phyloP scores from a whole-genome alignment of 768 basidiomycete genomes.

The Chiua virens region DNA sequence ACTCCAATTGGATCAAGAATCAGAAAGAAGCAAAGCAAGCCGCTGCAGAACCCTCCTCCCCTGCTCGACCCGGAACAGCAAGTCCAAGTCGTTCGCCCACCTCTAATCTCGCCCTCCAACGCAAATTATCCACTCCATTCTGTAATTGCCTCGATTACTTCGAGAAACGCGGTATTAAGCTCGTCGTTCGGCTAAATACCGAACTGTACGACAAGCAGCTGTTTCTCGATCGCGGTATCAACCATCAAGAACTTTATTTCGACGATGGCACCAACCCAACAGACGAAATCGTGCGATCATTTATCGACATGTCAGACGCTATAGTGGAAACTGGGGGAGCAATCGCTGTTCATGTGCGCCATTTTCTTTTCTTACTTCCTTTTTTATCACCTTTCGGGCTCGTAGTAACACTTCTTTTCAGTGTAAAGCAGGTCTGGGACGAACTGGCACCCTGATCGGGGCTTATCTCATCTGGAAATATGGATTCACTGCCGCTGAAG shows the following conservation, averaged over 20 bases:
- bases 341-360: conserved; percentile 83
- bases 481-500: conserved; percentile 93
- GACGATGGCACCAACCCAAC: conserved; percentile 98
- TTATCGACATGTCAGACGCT: conserved; percentile 82
- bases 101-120: conserved; percentile 61
- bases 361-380: conserved; percentile 6
- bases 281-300: conserved; percentile 90
- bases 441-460: conserved; percentile 95
- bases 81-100: conserved; percentile 24
- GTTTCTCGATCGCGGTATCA: conserved; percentile 83
- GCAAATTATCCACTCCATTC: conserved; percentile 78
- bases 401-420: conserved; percentile 35
- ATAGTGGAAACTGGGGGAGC: conserved; percentile 77
- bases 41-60: conserved; percentile 19
- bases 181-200: conserved; percentile 93
- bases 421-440: conserved; percentile 96
- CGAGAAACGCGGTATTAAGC: conserved; percentile 79
- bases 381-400: conserved; percentile 12
- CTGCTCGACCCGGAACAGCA: conserved; percentile 29
- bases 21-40: conserved; percentile 62
- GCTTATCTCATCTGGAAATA: conserved; percentile 99
- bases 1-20: conserved; percentile 74
- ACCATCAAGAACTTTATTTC: conserved; percentile 91
- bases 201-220: conserved; percentile 82
- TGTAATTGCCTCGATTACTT: conserved; percentile 94